Base-by-base conservation (phyloP, 257 asterid genomes). In the Salvia miltiorrhiza region DNA sequence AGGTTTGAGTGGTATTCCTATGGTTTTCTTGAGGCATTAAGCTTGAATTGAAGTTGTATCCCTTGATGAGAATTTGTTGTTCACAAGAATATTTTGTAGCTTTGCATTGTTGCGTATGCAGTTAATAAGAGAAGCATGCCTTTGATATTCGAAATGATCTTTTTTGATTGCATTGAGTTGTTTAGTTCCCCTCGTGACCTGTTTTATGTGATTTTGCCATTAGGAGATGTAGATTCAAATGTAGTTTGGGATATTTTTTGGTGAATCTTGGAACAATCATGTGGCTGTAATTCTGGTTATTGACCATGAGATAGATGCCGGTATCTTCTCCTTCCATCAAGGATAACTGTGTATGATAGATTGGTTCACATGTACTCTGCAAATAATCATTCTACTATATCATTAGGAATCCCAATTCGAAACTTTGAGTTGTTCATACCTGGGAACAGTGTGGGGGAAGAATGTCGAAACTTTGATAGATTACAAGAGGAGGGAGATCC, bases 121-220 rank as follows among this genome's bases (percentile, higher is more conserved):
- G 74, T 80, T 79, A 89, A 87, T 87, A 86, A 86, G 63, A 54
- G 57, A 67, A 58, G 71, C 73, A 70, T 77, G 68, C 72, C 73
- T 74, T 74, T 76, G 78, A 58, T 73, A 33, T 49, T 56, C n/a
- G 39, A 69, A 62, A 21, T 44, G 21, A 35, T 44, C 9, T 70
- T 26, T n/a, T 39, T 45, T 53, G 5, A 9, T 49, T 63, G 64
- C 59, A 10, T 5, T 53, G 16, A 53, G n/a, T 13, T 4, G 17
- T 53, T 52, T 10, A 12, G 33, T 12, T 52, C 56, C 0, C 1
- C 23, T 30, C 52, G 5, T 45, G 20, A 14, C 20, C 21, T 7
- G 54, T 47, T 52, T 21, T 10, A 23, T 52, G 59, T 52, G n/a
- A 21, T 50, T 50, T 20, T 50, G 12, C 43, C 43, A 8, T 37